Percentiles rank a stretch among this genome's conserved stretches.
phyloP scores from a whole-genome alignment of 1,284 basidiomycete species.

The Cutaneotrichosporon arboriforme region DNA sequence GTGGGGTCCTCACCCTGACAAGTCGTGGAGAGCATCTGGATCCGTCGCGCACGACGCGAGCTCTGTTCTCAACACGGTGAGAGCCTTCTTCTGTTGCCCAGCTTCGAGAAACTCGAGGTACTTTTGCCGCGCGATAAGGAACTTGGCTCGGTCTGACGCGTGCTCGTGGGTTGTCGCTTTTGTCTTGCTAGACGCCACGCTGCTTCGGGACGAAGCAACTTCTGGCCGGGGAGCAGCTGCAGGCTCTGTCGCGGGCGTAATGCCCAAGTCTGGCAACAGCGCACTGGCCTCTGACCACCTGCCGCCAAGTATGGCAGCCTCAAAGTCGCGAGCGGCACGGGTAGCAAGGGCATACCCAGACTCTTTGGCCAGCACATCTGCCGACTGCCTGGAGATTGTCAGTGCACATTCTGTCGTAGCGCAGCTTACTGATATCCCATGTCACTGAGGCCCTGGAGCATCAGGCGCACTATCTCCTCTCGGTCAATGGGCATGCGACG shows the following conservation, averaged over 20 bases:
- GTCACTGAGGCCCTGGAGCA: slow-evolving; percentile 84
- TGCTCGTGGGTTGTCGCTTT: slow-evolving; percentile 23
- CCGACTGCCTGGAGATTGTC: slow-evolving; percentile 65
- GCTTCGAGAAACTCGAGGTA: slow-evolving; percentile 91
- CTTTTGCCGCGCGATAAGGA: slow-evolving; percentile 88
- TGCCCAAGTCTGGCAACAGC: slow-evolving; percentile 62
- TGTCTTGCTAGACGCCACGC: slow-evolving; percentile 27
- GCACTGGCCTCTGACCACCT: slow-evolving; percentile 76
- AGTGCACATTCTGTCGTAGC: too few species aligned
- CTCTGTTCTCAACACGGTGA: slow-evolving; percentile 79
- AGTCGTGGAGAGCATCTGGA: slow-evolving; percentile 68
- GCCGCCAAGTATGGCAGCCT: slow-evolving; percentile 73
- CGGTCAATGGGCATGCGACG: slow-evolving; percentile 58
- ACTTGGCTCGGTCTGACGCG: slow-evolving; percentile 63
- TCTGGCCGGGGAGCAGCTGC: not conserved
- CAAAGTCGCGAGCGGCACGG: slow-evolving; percentile 70
- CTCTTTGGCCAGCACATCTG: slow-evolving; percentile 79
- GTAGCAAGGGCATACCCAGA: slow-evolving; percentile 86
- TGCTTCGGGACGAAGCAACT: slow-evolving; percentile 25
- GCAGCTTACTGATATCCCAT: slow-evolving; percentile 86
- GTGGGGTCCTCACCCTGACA: slow-evolving; percentile 66
- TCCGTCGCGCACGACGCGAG: slow-evolving; percentile 69
- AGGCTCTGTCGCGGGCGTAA: slow-evolving; percentile 45
- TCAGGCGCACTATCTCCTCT: slow-evolving; percentile 84
- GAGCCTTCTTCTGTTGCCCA: slow-evolving; percentile 71